Conservation (phyloP, 495 filamentous ascomycete species). For the Talaromyces stipitatus region DNA sequence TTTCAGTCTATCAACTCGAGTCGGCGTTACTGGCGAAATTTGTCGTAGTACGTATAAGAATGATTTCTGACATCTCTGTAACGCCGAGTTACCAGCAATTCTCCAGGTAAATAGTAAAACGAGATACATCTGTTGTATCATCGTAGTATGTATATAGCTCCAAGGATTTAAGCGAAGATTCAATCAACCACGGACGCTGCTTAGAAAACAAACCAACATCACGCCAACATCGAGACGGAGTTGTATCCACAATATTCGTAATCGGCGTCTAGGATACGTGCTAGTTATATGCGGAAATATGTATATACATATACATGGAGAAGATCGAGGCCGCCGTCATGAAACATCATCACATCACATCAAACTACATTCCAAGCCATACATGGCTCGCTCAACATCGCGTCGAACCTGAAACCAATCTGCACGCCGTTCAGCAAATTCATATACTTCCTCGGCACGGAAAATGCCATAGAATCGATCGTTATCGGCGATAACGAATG, state of each 20-base stretch:
- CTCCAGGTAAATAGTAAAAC: no score
- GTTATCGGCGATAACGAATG: conserved; percentile 85
- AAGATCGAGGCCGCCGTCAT: background rate
- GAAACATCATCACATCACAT: conserved; percentile 56
- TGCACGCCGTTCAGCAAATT: conserved; percentile 87
- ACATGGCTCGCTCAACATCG: conserved; percentile 94
- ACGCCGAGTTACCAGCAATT: no score
- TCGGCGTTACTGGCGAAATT: no score
- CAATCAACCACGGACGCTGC: background rate
- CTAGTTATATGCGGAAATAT: background rate
- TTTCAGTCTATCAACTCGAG: no score
- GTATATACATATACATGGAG: background rate
- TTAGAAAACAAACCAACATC: background rate
- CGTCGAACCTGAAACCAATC: conserved; percentile 88
- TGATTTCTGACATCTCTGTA: no score
- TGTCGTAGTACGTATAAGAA: no score
- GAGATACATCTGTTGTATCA: no score
- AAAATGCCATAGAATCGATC: conserved; percentile 89
- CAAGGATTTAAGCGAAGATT: background rate
- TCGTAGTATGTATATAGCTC: background rate
- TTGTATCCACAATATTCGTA: no score
- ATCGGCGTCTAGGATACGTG: background rate
- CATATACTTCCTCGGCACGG: conserved; percentile 91
- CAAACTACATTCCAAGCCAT: conserved; percentile 80
- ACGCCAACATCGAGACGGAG: background rate